These are phyloP conservation scores for Rhizopogon sp. DNA, from an alignment of 768 basidiomycete genomes.

Conservation along the genomic window DNA sequence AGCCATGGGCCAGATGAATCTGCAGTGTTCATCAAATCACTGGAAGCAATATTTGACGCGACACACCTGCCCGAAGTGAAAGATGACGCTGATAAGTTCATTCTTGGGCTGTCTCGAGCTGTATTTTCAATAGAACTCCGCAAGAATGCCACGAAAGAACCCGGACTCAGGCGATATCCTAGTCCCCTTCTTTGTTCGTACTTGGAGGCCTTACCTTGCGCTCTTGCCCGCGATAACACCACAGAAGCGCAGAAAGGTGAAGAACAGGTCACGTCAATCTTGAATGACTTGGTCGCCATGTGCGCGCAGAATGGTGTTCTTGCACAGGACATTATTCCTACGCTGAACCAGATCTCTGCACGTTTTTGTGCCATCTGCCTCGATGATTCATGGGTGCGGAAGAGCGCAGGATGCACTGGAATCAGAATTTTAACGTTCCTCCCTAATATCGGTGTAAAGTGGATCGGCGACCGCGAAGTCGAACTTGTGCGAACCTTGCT, in stretches of 20 bases:
- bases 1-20: slow-evolving; percentile 69
- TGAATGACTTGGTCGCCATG: slow-evolving; percentile 62
- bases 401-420: slow-evolving; percentile 85
- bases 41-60: slow-evolving; percentile 79
- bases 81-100: slow-evolving; percentile 62
- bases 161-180: slow-evolving; percentile 46
- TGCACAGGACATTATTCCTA: slow-evolving; percentile 52
- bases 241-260: slow-evolving; percentile 59
- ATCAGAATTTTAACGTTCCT: slow-evolving; percentile 76
- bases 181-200: slow-evolving; percentile 60
- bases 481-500: slow-evolving; percentile 88
- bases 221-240: slow-evolving; percentile 60
- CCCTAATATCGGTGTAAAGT: slow-evolving; percentile 65
- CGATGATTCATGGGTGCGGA: slow-evolving; percentile 86
- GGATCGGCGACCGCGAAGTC: slow-evolving; percentile 82
- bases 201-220: slow-evolving; percentile 78
- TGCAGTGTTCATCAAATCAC: slow-evolving; percentile 58
- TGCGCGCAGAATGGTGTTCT: slow-evolving; percentile 41
- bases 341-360: slow-evolving; percentile 78
- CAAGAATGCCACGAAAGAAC: slow-evolving; percentile 49
- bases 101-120: slow-evolving; percentile 63
- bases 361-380: slow-evolving; percentile 84
- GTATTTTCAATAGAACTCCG: slow-evolving; percentile 75
- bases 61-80: slow-evolving; percentile 64
- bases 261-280: slow-evolving; percentile 53